Percentiles rank a stretch among this genome's conserved stretches.
Evolutionary conservation across 495 filamentous ascomycete genomes (phyloP).

Genomic region (Neurospora sp.): DNA sequence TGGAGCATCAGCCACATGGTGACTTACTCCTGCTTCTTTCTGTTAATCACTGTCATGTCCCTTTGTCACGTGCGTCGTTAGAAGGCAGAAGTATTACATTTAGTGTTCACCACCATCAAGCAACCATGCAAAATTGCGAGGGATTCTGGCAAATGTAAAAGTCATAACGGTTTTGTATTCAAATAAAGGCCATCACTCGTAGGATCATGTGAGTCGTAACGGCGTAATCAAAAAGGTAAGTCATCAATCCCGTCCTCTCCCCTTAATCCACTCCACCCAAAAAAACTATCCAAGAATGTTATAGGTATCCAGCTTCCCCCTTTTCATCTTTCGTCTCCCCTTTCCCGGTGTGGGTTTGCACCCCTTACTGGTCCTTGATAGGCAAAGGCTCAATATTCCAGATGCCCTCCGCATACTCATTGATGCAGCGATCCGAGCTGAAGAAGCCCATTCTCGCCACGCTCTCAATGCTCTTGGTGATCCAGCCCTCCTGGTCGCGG

Average conservation of each 20-base stretch:
- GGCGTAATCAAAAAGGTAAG: background rate
- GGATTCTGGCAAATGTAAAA: background rate
- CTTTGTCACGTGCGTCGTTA: background rate
- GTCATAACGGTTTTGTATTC: background rate
- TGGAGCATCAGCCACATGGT: background rate
- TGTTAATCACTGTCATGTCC: background rate
- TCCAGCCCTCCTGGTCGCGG: constrained; percentile 83
- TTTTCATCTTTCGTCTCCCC: background rate
- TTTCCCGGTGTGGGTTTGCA: background rate
- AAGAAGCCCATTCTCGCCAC: constrained; percentile 96
- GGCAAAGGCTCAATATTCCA: constrained; percentile 85
- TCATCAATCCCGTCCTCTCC: background rate
- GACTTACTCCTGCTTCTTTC: background rate
- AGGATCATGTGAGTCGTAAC: background rate
- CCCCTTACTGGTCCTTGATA: constrained; percentile 14
- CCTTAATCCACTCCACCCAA: background rate
- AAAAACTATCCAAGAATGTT: background rate
- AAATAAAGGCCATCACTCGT: background rate
- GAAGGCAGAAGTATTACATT: background rate
- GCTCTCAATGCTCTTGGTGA: constrained; percentile 75
- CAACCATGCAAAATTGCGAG: background rate
- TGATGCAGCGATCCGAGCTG: constrained; percentile 89
- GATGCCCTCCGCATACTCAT: constrained; percentile 93
- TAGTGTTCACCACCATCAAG: background rate
- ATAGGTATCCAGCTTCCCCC: background rate